phyloP scores from a whole-genome alignment of 305 asterid genomes.

The Solanum hybrid region DNA sequence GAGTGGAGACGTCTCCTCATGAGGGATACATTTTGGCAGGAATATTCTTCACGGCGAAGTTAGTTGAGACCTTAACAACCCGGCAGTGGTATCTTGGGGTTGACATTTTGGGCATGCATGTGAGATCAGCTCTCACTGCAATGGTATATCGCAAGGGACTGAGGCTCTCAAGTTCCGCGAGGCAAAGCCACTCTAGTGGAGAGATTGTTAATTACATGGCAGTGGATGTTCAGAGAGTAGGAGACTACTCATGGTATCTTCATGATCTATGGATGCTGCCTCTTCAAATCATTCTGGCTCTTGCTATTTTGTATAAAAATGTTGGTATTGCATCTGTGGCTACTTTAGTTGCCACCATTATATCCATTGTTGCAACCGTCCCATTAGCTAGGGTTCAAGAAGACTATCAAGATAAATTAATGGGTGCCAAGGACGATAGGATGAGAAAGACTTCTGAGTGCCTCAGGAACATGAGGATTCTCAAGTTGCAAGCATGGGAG shows the following conservation, averaged over 20 bases:
- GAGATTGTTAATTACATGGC: constrained; percentile 98
- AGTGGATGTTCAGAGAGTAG: constrained; percentile 99
- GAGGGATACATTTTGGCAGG: constrained; percentile 94
- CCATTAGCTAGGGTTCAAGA: constrained; percentile 91
- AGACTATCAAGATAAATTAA: constrained; percentile 82
- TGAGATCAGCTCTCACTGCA: constrained; percentile 94
- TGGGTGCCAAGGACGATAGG: constrained; percentile 92
- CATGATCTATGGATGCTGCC: constrained; percentile 99
- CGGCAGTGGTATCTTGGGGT: constrained; percentile 99
- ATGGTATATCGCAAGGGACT: constrained; percentile 95
- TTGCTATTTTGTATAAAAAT: constrained; percentile 85
- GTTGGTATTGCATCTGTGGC: constrained; percentile 92
- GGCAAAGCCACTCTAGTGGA: constrained; percentile 85
- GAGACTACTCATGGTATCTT: constrained; percentile 96
- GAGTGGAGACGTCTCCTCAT: constrained; percentile 58
- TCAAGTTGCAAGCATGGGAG: constrained; percentile 98
- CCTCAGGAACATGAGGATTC: constrained; percentile 88
- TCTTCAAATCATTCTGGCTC: constrained; percentile 88
- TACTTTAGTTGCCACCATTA: constrained; percentile 77
- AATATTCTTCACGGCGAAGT: constrained; percentile 74
- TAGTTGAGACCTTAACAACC: constrained; percentile 73
- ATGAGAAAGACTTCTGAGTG: constrained; percentile 98
- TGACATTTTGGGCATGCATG: constrained; percentile 96
- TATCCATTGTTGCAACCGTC: constrained; percentile 81
- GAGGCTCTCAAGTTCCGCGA: constrained; percentile 79